phyloP scores from a whole-genome alignment of 2,329 filamentous ascomycete species.

The Fusarium agapanthi region DNA sequence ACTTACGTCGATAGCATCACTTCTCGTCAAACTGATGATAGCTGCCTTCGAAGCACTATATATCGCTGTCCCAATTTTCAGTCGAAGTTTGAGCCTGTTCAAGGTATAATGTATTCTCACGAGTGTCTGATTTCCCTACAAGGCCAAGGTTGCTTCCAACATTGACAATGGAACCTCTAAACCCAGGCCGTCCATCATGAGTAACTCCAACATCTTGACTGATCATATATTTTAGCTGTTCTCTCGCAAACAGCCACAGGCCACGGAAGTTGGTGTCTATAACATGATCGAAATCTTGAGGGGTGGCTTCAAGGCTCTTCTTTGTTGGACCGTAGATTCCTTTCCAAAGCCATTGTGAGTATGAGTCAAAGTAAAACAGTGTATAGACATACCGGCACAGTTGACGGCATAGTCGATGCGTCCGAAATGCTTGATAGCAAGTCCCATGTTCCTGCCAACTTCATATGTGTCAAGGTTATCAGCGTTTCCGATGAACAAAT shows the following conservation, averaged over 20 bases:
- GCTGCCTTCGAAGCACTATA: slow-evolving; percentile 58
- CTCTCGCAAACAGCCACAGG: slow-evolving; percentile 54
- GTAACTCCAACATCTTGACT: slow-evolving; percentile 52
- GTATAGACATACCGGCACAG: slow-evolving; percentile 47
- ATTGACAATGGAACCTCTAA: slow-evolving; percentile 55
- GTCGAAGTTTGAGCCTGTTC: rapidly evolving
- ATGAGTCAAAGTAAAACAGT: neutral
- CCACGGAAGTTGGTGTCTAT: slow-evolving; percentile 56
- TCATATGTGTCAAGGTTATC: slow-evolving; percentile 50
- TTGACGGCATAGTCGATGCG: slow-evolving; percentile 58
- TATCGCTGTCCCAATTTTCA: slow-evolving; percentile 37
- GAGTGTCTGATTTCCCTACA: slow-evolving; percentile 51
- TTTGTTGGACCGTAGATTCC: slow-evolving; percentile 51
- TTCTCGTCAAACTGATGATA: slow-evolving; percentile 53
- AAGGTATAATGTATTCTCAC: slow-evolving; percentile 39
- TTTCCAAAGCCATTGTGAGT: slow-evolving; percentile 3
- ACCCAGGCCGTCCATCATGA: slow-evolving; percentile 52
- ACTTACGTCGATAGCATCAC: slow-evolving; percentile 56
- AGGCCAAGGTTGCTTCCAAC: slow-evolving; percentile 55
- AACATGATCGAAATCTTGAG: slow-evolving; percentile 53
- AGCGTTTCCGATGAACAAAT: slow-evolving; percentile 38
- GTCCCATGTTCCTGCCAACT: slow-evolving; percentile 46
- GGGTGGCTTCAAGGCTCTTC: slow-evolving; percentile 47
- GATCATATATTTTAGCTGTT: slow-evolving; percentile 54
- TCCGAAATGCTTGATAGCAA: slow-evolving; percentile 47